Base-by-base conservation (phyloP, 106 monocot genomes). In the Allium sativum region DNA sequence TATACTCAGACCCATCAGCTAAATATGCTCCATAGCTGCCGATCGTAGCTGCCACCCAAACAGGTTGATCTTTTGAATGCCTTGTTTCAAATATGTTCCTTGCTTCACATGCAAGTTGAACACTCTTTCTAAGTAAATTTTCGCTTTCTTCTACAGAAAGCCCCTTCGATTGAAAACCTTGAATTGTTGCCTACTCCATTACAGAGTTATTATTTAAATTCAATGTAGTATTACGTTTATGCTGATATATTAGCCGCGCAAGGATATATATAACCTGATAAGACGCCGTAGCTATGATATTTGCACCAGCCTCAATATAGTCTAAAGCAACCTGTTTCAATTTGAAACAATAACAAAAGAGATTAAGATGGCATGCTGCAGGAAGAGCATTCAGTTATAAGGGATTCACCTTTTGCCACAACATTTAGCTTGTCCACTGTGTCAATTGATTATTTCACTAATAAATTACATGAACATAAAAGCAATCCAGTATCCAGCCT, bases 11-110 rank as follows among this genome's bases (percentile, higher is more conserved):
- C 48, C 98, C 98, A 81, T 98, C 92, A 16, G 98, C 98, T 51
- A 98, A 55, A 74, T 85, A 98, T 18, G 98, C 92, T 45, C 98
- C 98, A 79, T 98, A 92, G 68, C 92, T 88, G 67, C 98, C 92
- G 11, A 88, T 68, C 0, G 92, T 92, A 11, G 98, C 98, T 58
- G 98, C 98, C 42, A 98, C 77, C 56, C 91, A 67, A 40, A 92
- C 53, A 53, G 76, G 76, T n/a, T 54, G 78, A 16, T 65, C 46
- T 43, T 59, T 73, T 0, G 41, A 50, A 66, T 48, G 18, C 42
- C 45, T 64, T 12, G 77, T 70, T 53, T 67, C 48, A 64, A 78
- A 92, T 18, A 81, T 60, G 21, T 83, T 65, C 1, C 92, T 87
- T 21, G 98, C 98, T 74, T 98, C 92, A 64, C 72, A 66, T 52